These are phyloP conservation scores for Asclepias syriaca DNA, from an alignment of 257 asterid species.

Conservation along the genomic window DNA sequence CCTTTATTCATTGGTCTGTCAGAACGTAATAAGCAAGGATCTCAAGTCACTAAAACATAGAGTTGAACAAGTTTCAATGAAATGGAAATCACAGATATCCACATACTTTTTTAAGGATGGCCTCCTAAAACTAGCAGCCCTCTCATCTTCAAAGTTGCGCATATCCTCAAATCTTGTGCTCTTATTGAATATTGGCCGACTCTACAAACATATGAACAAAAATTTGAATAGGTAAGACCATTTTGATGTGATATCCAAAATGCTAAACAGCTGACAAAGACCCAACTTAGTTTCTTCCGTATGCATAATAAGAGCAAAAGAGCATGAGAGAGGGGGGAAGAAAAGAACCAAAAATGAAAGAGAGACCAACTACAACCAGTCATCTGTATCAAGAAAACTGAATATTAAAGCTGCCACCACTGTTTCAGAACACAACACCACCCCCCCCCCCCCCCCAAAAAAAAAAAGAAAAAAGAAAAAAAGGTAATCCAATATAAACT, in stretches of 20 bases:
- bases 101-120: slow-evolving; percentile 56
- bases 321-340: too few species aligned
- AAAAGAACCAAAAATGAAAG: too few species aligned
- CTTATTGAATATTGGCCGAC: slow-evolving; percentile 92
- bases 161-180: slow-evolving; percentile 97
- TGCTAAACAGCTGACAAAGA: background rate
- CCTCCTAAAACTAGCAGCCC: slow-evolving; percentile 51
- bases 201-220: slow-evolving; percentile 38
- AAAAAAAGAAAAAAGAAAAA: too few species aligned
- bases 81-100: background rate
- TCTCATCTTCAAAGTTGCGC: slow-evolving; percentile 76
- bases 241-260: background rate
- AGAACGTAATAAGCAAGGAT: slow-evolving; percentile 16
- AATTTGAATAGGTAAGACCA: background rate
- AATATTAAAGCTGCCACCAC: background rate
- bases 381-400: background rate
- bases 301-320: too few species aligned
- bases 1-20: slow-evolving; percentile 57
- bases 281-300: too few species aligned
- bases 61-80: too few species aligned
- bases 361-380: too few species aligned
- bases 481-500: background rate
- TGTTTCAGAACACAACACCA: background rate
- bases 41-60: background rate
- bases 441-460: too few species aligned